Base-by-base conservation (phyloP, 1,284 basidiomycete genomes). In the Irpex rosettiformis region DNA sequence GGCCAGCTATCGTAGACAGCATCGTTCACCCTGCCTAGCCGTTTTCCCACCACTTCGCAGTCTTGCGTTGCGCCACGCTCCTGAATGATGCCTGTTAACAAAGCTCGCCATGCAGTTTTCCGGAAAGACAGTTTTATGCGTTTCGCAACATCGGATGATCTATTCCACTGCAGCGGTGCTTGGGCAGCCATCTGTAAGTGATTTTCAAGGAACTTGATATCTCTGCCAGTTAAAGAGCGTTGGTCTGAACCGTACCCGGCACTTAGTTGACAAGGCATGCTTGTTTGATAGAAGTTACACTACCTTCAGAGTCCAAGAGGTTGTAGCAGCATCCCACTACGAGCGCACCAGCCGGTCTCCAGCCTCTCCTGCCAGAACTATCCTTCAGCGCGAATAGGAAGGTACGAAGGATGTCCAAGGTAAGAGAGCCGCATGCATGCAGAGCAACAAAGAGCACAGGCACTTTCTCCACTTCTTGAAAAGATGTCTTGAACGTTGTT, bases 81-180 rank as follows among this genome's bases (percentile, higher is more conserved):
- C 52, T 52, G 37, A 49, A 52, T 55, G 18, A 64, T 54, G 11
- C 64, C 64, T 51, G 69, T 67, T 4, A 74, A 64, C 25, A 88
- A 71, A 1, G 86, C 86, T 16, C 88, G 75, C 79, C 85, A 90
- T 7, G 82, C 79, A 30, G 89, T 79, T 66, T 89, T 89, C 24
- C 80, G 76, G 43, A 85, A 70, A 1, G 85, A 77, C 0, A 88
- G 72, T 29, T 70, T 66, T 4, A 78, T 70, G 4, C 61, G 63
- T 13, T 55, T 52, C 13, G 59, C 54, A 4, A 73, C 55, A 4
- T 62, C 62, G 10, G 67, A 60, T 10, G 65, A 65, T 25, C 63
- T 73, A 45, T 67, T 71, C 81, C 68, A 83, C 64, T 69, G 76
- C 56, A 64, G 72, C 8, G 72, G 80, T 24, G 71, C 71, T 66